These are phyloP conservation scores for Uncinocarpus reesii DNA, from an alignment of 2,329 filamentous ascomycete species.

Conservation along the genomic window DNA sequence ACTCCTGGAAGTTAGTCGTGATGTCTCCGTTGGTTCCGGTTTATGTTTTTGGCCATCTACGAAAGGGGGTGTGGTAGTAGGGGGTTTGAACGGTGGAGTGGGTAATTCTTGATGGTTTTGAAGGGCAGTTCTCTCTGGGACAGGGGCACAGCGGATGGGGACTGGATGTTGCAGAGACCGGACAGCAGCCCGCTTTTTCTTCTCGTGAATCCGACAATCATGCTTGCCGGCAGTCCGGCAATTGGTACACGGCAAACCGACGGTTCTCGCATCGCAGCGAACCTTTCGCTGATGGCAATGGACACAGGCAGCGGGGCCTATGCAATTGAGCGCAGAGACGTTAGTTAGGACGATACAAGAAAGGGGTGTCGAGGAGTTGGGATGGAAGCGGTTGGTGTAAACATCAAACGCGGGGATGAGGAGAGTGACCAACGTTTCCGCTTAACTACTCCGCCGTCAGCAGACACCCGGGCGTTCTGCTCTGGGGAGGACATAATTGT, in stretches of 20 bases:
- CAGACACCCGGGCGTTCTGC: conserved; percentile 11
- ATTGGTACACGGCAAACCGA: conserved; percentile 42
- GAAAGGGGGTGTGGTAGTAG: not conserved
- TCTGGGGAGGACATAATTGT: conserved; percentile 16
- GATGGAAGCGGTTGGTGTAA: not conserved
- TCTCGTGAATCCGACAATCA: conserved; percentile 42
- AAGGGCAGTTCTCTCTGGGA: conserved; percentile 11
- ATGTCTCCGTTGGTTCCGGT: conserved; percentile 16
- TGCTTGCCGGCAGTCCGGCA: conserved; percentile 35
- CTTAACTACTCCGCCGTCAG: conserved; percentile 16
- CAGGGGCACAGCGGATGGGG: conserved; percentile 38
- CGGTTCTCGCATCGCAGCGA: conserved; percentile 41
- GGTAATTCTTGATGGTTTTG: conserved; percentile 1
- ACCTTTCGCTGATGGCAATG: conserved; percentile 44
- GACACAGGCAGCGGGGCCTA: conserved; percentile 39
- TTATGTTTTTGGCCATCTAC: not conserved
- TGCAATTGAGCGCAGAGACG: not conserved
- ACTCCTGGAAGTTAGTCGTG: conserved; percentile 22
- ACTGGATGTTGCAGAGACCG: conserved; percentile 36
- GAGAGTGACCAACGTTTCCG: conserved; percentile 15
- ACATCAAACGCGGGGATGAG: not conserved
- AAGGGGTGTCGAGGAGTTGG: not conserved
- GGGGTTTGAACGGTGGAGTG: conserved; percentile 6
- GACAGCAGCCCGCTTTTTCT: conserved; percentile 39
- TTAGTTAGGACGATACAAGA: not conserved